Evolutionary conservation across 495 filamentous ascomycete species (phyloP).

Genomic region (Corynascus novoguineensis): DNA sequence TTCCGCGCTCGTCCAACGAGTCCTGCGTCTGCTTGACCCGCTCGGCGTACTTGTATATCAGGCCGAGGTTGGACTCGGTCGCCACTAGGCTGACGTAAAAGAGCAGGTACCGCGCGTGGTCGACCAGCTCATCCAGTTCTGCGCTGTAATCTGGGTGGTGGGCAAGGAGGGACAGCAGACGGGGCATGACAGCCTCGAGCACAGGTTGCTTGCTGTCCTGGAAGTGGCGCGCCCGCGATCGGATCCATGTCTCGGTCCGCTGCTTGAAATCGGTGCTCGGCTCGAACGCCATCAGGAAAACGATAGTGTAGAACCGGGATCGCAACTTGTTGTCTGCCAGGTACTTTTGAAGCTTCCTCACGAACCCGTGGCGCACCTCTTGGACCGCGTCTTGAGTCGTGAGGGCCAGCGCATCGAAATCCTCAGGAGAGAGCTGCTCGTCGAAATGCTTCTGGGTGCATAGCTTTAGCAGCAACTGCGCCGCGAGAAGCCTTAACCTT

Average conservation of each 20-base stretch:
- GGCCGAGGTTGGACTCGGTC: constrained; percentile 75
- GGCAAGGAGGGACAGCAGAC: constrained; percentile 79
- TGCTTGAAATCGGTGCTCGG: constrained; percentile 62
- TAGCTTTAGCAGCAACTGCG: constrained; percentile 77
- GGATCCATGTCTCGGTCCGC: constrained; percentile 79
- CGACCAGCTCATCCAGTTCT: constrained; percentile 61
- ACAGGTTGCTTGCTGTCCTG: constrained; percentile 51
- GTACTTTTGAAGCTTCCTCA: constrained; percentile 82
- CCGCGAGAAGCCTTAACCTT: constrained; percentile 73
- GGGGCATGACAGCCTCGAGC: constrained; percentile 80
- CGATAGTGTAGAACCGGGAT: constrained; percentile 74
- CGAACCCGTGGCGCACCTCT: constrained; percentile 69
- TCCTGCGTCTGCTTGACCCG: constrained; percentile 87
- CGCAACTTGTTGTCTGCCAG: constrained; percentile 62
- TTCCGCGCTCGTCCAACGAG: constrained; percentile 56
- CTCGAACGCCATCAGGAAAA: constrained; percentile 89
- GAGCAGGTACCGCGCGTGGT: constrained; percentile 78
- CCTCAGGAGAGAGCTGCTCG: constrained; percentile 58
- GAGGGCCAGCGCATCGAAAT: constrained; percentile 75
- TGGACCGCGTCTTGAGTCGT: constrained; percentile 71
- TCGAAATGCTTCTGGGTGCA: constrained; percentile 70
- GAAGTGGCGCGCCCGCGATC: constrained; percentile 60
- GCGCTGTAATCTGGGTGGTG: constrained; percentile 89
- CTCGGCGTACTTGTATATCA: constrained; percentile 90
- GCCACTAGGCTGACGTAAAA: constrained; percentile 83